Percentiles rank a stretch among this genome's conserved stretches.
phyloP scores from a whole-genome alignment of 2,329 filamentous ascomycete genomes.

The Orbilia blumenaviensis region DNA sequence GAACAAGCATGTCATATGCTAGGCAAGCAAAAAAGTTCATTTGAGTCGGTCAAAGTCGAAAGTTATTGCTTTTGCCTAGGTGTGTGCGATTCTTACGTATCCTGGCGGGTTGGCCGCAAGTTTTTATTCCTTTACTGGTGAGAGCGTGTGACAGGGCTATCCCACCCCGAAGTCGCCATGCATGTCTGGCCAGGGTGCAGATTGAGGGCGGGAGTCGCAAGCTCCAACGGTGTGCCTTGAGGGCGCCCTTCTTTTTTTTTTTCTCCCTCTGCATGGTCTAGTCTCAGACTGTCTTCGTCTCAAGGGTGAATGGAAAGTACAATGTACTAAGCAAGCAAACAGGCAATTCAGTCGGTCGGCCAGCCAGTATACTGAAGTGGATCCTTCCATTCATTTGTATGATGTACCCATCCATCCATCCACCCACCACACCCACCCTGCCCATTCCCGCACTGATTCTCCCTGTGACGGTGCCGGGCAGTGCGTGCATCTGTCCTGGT shows the following conservation, averaged over 20 bases:
- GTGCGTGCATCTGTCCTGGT: constrained; percentile 13
- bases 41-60: constrained; percentile 26
- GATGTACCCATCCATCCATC: too few relatives aligned
- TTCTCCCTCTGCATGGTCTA: too few relatives aligned
- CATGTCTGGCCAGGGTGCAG: too few relatives aligned
- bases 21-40: constrained; percentile 16
- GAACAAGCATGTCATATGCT: too few relatives aligned
- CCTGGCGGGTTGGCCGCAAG: neutral
- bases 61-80: neutral
- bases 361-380: neutral
- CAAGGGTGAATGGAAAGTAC: neutral
- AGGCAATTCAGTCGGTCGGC: too few relatives aligned
- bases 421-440: neutral
- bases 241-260: too few relatives aligned
- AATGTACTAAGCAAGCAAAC: too few relatives aligned
- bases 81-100: neutral
- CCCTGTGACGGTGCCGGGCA: constrained; percentile 23
- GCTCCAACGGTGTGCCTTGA: constrained; percentile 40
- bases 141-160: constrained; percentile 39
- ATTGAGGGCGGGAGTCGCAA: constrained; percentile 35
- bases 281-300: neutral
- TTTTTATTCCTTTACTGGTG: neutral
- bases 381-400: too few relatives aligned
- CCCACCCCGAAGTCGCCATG: constrained; percentile 26
- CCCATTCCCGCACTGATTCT: neutral